A percentile compares a stretch with the other conserved stretches of the same genome.
Conservation (phyloP, 805 yeast genomes). For the baker's yeast (Saccharomyces cerevisiae) region DNA sequence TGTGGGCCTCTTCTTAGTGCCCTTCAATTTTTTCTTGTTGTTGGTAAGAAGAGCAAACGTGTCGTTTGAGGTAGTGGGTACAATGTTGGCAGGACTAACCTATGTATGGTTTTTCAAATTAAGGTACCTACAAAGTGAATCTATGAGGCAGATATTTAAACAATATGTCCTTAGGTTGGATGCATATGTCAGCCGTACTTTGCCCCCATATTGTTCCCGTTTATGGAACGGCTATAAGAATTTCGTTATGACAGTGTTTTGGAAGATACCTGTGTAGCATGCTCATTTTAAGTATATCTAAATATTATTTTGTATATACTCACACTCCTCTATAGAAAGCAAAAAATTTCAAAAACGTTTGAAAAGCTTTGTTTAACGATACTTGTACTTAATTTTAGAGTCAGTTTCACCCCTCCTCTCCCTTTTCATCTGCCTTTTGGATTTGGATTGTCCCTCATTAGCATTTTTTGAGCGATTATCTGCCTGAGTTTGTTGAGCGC, state of each 20-base stretch:
- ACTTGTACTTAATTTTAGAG: conserved; percentile 31
- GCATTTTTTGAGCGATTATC: neutral
- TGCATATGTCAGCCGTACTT: conserved; percentile 27
- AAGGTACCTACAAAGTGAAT: conserved; percentile 49
- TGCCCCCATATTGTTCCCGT: conserved; percentile 33
- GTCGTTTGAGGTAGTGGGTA: conserved; percentile 6
- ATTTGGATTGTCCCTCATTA: conserved; percentile 17
- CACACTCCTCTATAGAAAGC: neutral
- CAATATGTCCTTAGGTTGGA: conserved; percentile 39
- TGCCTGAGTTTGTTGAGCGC: conserved; percentile 2
- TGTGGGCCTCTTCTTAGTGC: conserved; percentile 33
- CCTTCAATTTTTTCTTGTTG: conserved; percentile 34
- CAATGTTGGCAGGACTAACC: conserved; percentile 34
- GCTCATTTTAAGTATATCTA: neutral
- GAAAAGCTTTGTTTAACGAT: neutral
- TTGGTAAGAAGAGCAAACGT: conserved; percentile 26
- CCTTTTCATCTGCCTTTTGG: conserved; percentile 36
- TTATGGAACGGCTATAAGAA: conserved; percentile 19
- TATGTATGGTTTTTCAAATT: conserved; percentile 51
- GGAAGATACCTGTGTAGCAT: conserved; percentile 11
- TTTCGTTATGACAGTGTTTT: conserved; percentile 12
- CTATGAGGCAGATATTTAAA: conserved; percentile 42
- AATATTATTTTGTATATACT: neutral
- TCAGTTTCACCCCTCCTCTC: conserved; percentile 34
- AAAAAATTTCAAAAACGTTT: neutral